A percentile compares a stretch with the other conserved stretches of the same genome.
Conservation (phyloP, 208 protist species). For the Leishmania amazonensis region DNA sequence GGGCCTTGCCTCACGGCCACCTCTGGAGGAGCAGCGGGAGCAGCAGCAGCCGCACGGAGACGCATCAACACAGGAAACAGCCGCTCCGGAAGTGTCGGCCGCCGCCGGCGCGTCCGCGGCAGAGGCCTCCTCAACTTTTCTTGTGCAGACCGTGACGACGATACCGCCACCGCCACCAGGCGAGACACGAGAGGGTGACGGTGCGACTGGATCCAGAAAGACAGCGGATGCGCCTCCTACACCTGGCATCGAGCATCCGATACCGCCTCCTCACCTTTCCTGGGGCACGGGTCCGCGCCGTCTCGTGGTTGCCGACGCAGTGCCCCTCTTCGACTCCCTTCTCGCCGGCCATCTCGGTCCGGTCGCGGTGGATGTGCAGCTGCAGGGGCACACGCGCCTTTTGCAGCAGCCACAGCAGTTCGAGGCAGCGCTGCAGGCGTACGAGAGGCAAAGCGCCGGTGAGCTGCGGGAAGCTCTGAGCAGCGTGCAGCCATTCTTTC, state of each 20-base stretch:
- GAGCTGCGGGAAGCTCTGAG: slow-evolving; percentile 28
- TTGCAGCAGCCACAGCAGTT: slow-evolving; percentile 52
- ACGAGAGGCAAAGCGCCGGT: slow-evolving; percentile 35
- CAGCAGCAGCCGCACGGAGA: not conserved
- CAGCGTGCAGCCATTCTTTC: slow-evolving; percentile 45
- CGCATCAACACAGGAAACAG: not conserved
- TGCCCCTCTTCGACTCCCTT: slow-evolving; percentile 48
- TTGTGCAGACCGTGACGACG: not conserved
- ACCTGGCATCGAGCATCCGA: not conserved
- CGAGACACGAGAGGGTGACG: not conserved
- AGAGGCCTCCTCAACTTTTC: not conserved
- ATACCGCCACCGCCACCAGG: not conserved
- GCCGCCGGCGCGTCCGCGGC: not conserved
- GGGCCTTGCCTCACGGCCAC: not conserved
- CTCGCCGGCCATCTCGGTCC: slow-evolving; percentile 57
- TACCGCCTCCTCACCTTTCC: not conserved
- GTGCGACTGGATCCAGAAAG: not conserved
- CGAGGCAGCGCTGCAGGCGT: slow-evolving; percentile 28
- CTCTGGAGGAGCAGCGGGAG: not conserved
- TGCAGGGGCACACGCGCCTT: slow-evolving; percentile 42
- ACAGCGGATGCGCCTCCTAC: not conserved
- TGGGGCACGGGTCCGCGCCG: not conserved
- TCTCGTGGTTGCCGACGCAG: slow-evolving; percentile 37
- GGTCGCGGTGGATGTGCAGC: slow-evolving; percentile 65
- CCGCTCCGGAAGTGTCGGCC: not conserved